Base-by-base conservation (phyloP, 768 basidiomycete genomes). In the Termitomyces sp. region DNA sequence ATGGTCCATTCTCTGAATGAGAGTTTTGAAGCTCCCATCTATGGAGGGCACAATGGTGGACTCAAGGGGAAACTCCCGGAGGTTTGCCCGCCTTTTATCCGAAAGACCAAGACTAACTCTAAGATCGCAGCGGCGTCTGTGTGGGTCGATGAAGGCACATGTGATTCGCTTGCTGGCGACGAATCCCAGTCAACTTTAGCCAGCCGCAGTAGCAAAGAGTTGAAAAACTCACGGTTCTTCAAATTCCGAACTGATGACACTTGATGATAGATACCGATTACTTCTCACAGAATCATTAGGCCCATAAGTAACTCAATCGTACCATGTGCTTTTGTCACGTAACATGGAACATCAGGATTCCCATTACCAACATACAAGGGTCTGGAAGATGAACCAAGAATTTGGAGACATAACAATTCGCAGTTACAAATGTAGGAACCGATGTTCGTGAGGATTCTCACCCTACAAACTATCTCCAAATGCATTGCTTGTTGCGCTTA, bases 21-120 rank as follows among this genome's bases (percentile, higher is more conserved):
- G 16, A 29, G 42, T 33, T 34, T 56, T 45, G 3, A 57, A 77
- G 77, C 51, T 66, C 70, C 24, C 73, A 74, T 58, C 62, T 75
- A 31, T 76, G 73, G 77, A 75, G 69, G 22, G 83, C 85, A 3
- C 76, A 81, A 55, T 86, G 81, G 80, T 86, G 86, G 84, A 80
- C 83, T 18, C 70, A 87, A 66, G 76, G 73, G 44, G 79, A 84
- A 64, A 74, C 66, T 42, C 85, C 85, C n/a, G 77, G 77, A 69
- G 77, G 77, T 75, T 57, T 59, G 72, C 53, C 24, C 62, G n/a
- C 52, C 9, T 68, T 34, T 28, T 34, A 49, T 48, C 57, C 44
- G 39, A 42, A 26, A n/a, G 16, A 26, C 42, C 36, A 29, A 15
- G 41, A 36, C 48, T 56, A 18, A 51, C 41, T 51, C 28, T 47